phyloP scores from a whole-genome alignment of 768 basidiomycete genomes.

The Clitopilus hobsonii region DNA sequence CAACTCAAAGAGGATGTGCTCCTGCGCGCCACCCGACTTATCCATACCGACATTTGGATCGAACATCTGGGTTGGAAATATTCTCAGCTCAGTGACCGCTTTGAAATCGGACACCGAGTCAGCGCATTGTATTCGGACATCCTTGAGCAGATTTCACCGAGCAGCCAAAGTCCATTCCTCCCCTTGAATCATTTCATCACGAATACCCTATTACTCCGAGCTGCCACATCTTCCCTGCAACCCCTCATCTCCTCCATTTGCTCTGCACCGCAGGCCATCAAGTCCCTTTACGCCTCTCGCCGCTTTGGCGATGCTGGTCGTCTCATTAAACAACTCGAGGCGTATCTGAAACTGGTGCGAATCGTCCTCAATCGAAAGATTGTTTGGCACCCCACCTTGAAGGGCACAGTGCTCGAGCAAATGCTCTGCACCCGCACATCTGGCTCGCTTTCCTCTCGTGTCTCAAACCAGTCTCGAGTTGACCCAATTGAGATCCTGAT shows the following conservation, averaged over 20 bases:
- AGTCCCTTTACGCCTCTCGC: slow-evolving; percentile 55
- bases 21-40: slow-evolving; percentile 68
- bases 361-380: slow-evolving; percentile 65
- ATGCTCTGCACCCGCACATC: slow-evolving; percentile 61
- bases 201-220: slow-evolving; percentile 69
- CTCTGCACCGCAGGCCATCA: slow-evolving; percentile 53
- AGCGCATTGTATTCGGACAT: slow-evolving; percentile 64
- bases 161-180: slow-evolving; percentile 52
- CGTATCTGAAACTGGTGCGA: slow-evolving; percentile 58
- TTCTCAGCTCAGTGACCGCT: slow-evolving; percentile 71
- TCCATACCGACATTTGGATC: slow-evolving; percentile 87
- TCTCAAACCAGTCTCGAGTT: slow-evolving; percentile 41
- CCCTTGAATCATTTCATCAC: slow-evolving; percentile 58
- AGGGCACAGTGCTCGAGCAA: slow-evolving; percentile 71
- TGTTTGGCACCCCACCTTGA: slow-evolving; percentile 32
- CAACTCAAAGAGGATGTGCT: slow-evolving; percentile 84
- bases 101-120: slow-evolving; percentile 72
- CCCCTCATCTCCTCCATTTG: slow-evolving; percentile 73
- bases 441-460: slow-evolving; percentile 40
- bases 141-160: slow-evolving; percentile 56
- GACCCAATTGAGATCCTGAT: slow-evolving; percentile 78
- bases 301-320: slow-evolving; percentile 67
- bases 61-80: slow-evolving; percentile 88
- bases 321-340: slow-evolving; percentile 64
- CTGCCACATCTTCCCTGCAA: slow-evolving; percentile 75